phyloP scores from a whole-genome alignment of 495 filamentous ascomycete genomes.

The Talaromyces thailandensis region DNA sequence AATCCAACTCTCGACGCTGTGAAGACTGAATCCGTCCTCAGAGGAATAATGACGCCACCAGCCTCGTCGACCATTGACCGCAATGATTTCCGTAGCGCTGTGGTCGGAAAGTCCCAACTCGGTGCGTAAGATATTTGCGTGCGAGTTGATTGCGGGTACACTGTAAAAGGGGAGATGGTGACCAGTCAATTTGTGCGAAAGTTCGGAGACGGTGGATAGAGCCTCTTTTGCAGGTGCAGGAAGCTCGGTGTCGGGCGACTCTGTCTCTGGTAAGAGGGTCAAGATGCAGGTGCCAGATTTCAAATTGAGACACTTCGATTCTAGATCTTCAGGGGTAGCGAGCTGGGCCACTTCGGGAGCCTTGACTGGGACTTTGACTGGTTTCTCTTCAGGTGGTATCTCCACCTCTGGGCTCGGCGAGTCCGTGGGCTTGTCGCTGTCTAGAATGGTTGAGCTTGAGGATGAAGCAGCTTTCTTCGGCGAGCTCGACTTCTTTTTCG shows the following conservation, averaged over 20 bases:
- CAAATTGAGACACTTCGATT: conserved; percentile 59
- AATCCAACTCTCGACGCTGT: conserved; percentile 71
- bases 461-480: conserved; percentile 16
- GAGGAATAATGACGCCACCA: conserved; percentile 73
- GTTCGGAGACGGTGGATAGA: conserved; percentile 58
- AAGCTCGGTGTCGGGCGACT: conserved; percentile 38
- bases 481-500: conserved; percentile 35
- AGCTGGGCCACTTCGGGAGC: conserved; percentile 41
- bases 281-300: conserved; percentile 83
- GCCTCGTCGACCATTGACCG: conserved; percentile 70
- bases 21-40: conserved; percentile 41
- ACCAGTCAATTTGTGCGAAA: conserved; percentile 63
- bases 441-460: conserved; percentile 27
- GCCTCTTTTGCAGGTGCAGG: conserved; percentile 39
- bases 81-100: conserved; percentile 55
- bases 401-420: conserved; percentile 35
- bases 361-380: conserved; percentile 32
- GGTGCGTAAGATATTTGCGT: conserved; percentile 43
- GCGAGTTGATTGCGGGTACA: conserved; percentile 55
- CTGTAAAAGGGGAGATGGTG: conserved; percentile 74
- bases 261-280: conserved; percentile 55
- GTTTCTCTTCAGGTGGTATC: conserved; percentile 33
- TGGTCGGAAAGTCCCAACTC: conserved; percentile 51
- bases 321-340: conserved; percentile 48
- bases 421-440: conserved; percentile 34